These are phyloP conservation scores for Corynascus novoguineensis DNA, from an alignment of 495 filamentous ascomycete species.

Conservation along the genomic window DNA sequence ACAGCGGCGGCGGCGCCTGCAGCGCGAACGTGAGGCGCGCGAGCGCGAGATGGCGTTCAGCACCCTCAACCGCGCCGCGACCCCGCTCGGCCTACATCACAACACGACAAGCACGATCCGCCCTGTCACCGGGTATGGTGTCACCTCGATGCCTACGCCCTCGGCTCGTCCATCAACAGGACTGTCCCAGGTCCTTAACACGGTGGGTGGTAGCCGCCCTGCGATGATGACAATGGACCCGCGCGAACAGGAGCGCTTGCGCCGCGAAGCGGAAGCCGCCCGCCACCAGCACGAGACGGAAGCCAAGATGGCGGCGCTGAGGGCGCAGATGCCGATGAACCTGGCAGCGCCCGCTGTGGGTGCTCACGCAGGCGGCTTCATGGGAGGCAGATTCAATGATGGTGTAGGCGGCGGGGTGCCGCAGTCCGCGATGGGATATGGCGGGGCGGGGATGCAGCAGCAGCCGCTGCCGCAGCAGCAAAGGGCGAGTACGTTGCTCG, in stretches of 20 bases:
- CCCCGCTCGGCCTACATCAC: constrained; percentile 15
- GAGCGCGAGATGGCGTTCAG: constrained; percentile 40
- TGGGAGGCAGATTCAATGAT: constrained; percentile 48
- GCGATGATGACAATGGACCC: constrained; percentile 22
- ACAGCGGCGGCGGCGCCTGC: constrained; percentile 74
- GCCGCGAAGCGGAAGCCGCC: constrained; percentile 32
- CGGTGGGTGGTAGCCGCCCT: constrained; percentile 37
- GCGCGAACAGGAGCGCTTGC: constrained; percentile 31
- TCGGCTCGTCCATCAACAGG: constrained; percentile 49
- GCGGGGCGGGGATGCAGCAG: constrained; percentile 8
- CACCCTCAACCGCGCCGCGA: not conserved
- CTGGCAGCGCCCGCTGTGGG: constrained; percentile 26
- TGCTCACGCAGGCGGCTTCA: constrained; percentile 41
- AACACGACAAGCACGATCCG: constrained; percentile 16
- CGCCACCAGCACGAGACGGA: constrained; percentile 33
- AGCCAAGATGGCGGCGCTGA: constrained; percentile 35
- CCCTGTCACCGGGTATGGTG: too few species aligned
- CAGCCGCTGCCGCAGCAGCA: constrained; percentile 9
- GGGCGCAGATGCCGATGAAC: constrained; percentile 39
- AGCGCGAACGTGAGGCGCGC: constrained; percentile 60
- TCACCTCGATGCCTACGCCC: too few species aligned
- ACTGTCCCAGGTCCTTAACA: constrained; percentile 59
- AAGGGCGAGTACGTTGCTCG: constrained; percentile 9
- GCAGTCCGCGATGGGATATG: constrained; percentile 15
- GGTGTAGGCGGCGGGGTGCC: constrained; percentile 34